Evolutionary conservation across 2,329 filamentous ascomycete species (phyloP), one percentile per base, ranked within the genome.

Genomic region (Seiridium unicorne): DNA sequence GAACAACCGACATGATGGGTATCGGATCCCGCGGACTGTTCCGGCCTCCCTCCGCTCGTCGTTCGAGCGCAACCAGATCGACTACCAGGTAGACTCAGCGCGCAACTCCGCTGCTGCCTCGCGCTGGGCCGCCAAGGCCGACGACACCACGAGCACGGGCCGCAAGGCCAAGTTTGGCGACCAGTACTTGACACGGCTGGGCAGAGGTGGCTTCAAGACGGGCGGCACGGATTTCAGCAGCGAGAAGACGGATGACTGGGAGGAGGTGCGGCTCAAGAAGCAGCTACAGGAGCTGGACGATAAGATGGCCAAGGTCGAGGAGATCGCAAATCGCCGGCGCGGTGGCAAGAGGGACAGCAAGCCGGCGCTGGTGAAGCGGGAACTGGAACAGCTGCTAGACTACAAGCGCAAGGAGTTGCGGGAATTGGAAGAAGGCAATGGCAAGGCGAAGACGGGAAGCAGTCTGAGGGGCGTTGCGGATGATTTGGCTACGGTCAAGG

Each of bases 131-230:
- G 84, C 87, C 62, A 87, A 89, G 64, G 86, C 89, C 53, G 91
- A 93, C 71, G 92, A 96, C 56, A 85, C 85, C 65, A 97, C 94
- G 0, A 79, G 85, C 42, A 95, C 92, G 0, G 93, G 94, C 60
- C 90, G 91, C 71, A 99, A 99, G 79, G 90, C 93, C 68, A 97
- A 97, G 78, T 99, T 99, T 72, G 95, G 95, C 65, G 95, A 99
- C 74, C 91, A 96, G 64, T 99, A 98, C 76, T 85, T 99, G 60
- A 96, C 91, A 62, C 89, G 95, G 10, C 83, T 99, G 44, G 95
- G 95, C 57, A 90, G 93, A 70, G 88, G 89, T 66, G 89, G 85
- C 61, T 94, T 95, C 77, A 89, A 91, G 71, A 86, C 90, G 7
- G 81, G 89, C 46, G 95, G 95, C 34, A 99, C 95, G 1, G 93